Percentiles rank a stretch among this genome's conserved stretches.
Conservation (phyloP, 1,284 basidiomycete genomes). For the Pisolithus thermaeus region DNA sequence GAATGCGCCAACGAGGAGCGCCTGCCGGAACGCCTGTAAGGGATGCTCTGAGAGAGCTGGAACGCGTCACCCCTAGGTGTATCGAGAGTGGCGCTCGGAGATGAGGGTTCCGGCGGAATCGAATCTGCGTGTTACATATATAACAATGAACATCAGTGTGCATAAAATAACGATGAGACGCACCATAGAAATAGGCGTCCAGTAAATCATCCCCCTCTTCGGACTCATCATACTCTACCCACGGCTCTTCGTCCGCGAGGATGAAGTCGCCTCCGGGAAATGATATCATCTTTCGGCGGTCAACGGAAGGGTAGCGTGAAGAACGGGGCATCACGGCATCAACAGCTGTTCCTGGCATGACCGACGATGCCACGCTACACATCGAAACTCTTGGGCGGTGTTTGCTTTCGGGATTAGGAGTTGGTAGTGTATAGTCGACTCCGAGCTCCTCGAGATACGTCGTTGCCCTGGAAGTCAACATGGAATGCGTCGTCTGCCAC, state of each 20-base stretch:
- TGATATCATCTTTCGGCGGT: conserved; percentile 12
- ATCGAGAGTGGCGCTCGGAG: conserved; percentile 11
- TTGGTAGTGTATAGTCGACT: conserved; percentile 37
- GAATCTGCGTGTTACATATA: conserved; percentile 28
- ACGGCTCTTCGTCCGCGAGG: conserved; percentile 5
- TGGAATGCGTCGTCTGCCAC: conserved; percentile 19
- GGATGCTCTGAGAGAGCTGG: conserved; percentile 1
- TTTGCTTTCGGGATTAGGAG: conserved; percentile 28
- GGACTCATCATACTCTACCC: conserved; percentile 34
- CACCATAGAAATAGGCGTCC: conserved; percentile 46
- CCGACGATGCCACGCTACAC: conserved; percentile 48
- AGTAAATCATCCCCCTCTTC: conserved; percentile 43
- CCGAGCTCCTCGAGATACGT: conserved; percentile 35
- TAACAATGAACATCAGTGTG: background rate
- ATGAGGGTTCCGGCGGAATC: conserved; percentile 30
- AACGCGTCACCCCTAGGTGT: conserved; percentile 15
- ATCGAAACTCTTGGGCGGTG: conserved; percentile 40
- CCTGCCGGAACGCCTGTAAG: conserved; percentile 9
- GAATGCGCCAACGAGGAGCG: conserved; percentile 26
- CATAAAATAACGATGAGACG: conserved; percentile 6
- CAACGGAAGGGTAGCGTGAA: conserved; percentile 3
- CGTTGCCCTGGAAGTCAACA: conserved; percentile 13
- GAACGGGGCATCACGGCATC: conserved; percentile 46
- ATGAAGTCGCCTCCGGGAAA: conserved; percentile 11
- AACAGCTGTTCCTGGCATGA: conserved; percentile 50